Percentiles rank a stretch among this genome's conserved stretches.
Conservation (phyloP, 495 filamentous ascomycete genomes). For the Entonaema liquescens region DNA sequence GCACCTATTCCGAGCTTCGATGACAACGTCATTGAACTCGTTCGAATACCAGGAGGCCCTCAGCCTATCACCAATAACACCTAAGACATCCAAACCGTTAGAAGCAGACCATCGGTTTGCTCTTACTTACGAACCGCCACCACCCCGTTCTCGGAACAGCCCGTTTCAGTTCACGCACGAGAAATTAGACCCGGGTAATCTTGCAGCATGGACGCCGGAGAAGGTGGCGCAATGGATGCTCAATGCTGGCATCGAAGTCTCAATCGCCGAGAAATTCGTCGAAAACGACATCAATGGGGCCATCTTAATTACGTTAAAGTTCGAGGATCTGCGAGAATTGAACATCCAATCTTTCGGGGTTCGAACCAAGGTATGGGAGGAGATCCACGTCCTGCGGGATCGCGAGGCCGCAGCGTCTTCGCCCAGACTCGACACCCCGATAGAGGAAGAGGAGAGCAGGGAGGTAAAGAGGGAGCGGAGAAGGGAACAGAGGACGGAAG, state of each 20-base stretch:
- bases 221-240: constrained; percentile 87
- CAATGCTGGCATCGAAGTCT: constrained; percentile 71
- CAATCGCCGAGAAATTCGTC: constrained; percentile 81
- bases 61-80: constrained; percentile 70
- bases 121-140: constrained; percentile 47
- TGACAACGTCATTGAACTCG: constrained; percentile 53
- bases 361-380: constrained; percentile 83
- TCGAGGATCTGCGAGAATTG: constrained; percentile 93
- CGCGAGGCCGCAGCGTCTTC: constrained; percentile 58
- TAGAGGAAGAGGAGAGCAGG: constrained; percentile 61
- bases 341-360: constrained; percentile 94
- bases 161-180: constrained; percentile 61
- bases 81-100: constrained; percentile 49
- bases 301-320: constrained; percentile 84
- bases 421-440: constrained; percentile 63
- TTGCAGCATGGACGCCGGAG: constrained; percentile 71
- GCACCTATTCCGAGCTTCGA: constrained; percentile 81
- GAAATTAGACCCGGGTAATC: constrained; percentile 64
- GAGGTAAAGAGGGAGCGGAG: constrained; percentile 52
- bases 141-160: constrained; percentile 48
- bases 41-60: constrained; percentile 69
- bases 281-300: constrained; percentile 89
- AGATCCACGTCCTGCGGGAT: constrained; percentile 76
- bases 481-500: constrained; percentile 44
- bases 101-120: constrained; percentile 49